Evolutionary conservation across 2,329 filamentous ascomycete genomes (phyloP), one percentile per base, ranked within the genome.

Genomic region (Monosporascus sp.): DNA sequence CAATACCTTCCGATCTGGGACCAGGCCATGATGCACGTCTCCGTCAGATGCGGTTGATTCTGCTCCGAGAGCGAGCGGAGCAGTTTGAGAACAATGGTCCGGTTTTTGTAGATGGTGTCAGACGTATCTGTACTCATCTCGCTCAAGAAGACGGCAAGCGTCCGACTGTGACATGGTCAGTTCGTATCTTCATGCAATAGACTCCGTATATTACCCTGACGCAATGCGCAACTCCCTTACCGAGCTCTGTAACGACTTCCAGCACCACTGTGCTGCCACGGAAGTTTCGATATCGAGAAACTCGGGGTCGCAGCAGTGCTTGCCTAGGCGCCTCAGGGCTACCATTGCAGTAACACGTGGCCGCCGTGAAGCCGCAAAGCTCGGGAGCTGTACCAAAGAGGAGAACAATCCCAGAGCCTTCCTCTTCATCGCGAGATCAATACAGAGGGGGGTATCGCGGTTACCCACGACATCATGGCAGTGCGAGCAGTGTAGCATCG

Each of bases 21-120:
- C 82, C 93, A 91, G 16, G 89, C 88, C 71, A 94, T 76, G 53
- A 97, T 87, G 58, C 89, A 86, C 19, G 90, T 92, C 70, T 97
- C 93, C 49, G 91, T 86, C 45, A 92, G 73, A 55, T 84, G 78
- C 5, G 85, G 71, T 7, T 83, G 76, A 51, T 85, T 81, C 53
- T 85, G 86, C 47, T 89, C 86, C 1, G 88, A 89, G 11, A 95
- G 76, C 4, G 78, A 81, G 58, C 85, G 86, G 9, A 97, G 74
- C 61, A 89, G 82, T 31, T 87, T 81, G 7, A 97, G 75, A 1
- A 83, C 82, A 53, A 84, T 82, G 49, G 86, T 79, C 52, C 89
- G 81, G 62, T 97, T 94, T 52, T 77, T 79, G 37, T 75, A 70
- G 5, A 80, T 71, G 3, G 84, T 46, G 26, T 27, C 43, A 17